Base-by-base conservation (phyloP, 2,329 filamentous ascomycete genomes). In the Chrysosporium keratinophilum region DNA sequence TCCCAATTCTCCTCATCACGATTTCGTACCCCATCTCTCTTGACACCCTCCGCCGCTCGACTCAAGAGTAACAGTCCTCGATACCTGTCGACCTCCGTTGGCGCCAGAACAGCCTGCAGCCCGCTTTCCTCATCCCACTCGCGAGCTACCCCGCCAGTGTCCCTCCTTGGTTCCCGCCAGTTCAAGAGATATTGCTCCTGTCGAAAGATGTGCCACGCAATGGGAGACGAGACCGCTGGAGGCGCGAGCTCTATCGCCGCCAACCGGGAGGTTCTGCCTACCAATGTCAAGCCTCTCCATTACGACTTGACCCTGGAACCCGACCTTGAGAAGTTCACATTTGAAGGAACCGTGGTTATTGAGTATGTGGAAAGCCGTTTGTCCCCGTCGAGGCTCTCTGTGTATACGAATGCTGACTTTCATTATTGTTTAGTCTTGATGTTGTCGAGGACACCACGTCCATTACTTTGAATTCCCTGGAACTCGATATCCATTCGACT, bases 291-390 rank as follows among this genome's bases (percentile, higher is more conserved):
- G 69, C 90, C 91, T n/a, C 73, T 78, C 39, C 89, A 97, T 74
- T 97, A 97, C 73, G 82, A 95, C 69, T 73, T 97, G 62, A 93
- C 87, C 1, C 78, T 97, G 58, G 93, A 97, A 74, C 89, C 91
- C 52, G 82, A 96, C 74, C 87, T 97, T 62, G 79, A 86, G 63
- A 89, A 85, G 60, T 88, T 93, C 71, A 88, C 82, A 59, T 97
- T 91, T 68, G 80, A 91, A 56, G 91, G 91, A 60, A 84, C 78
- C 10, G 89, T 95, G 50, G 72, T 82, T 55, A 90, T 97, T 65
- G 88, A 95, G 77, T 82, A 74, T 49, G 78, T 64, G 39, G 9
- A 35, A 17, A 31, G 19, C 12, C 28, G 12, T 41, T 44, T 20
- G 35, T 19, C 28, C 35, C 19, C 31, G 19, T n/a, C 19, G 33